phyloP scores from a whole-genome alignment of 345 rosid species.

The Rhizophora apiculata region DNA sequence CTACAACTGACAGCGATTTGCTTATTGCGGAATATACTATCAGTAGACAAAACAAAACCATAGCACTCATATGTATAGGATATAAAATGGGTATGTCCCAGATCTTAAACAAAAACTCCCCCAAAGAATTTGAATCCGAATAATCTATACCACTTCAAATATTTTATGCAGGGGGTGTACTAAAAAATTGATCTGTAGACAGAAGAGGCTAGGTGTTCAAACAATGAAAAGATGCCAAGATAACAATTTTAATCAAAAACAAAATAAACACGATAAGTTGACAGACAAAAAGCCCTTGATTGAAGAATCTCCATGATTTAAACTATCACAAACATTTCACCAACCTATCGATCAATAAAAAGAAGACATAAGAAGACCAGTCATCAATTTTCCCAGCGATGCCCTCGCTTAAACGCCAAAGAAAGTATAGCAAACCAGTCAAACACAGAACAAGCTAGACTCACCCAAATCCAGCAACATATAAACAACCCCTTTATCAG shows the following conservation, averaged over 20 bases:
- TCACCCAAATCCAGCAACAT: neutral
- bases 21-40: neutral
- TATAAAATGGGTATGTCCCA: neutral
- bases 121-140: too few species aligned
- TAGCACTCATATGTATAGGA: neutral
- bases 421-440: too few species aligned
- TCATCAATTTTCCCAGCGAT: too few species aligned
- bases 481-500: neutral
- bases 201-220: neutral
- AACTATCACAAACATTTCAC: neutral
- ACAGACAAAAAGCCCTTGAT: constrained; percentile 2
- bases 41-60: constrained; percentile 1
- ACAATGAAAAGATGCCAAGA: constrained; percentile 1
- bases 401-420: too few species aligned
- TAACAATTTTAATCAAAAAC: neutral
- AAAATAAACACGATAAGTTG: constrained; percentile 6
- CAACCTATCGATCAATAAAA: too few species aligned
- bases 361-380: too few species aligned
- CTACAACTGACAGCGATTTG: neutral
- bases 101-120: too few species aligned
- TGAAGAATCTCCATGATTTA: constrained; percentile 9
- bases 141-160: neutral
- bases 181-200: neutral
- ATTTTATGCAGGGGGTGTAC: neutral
- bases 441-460: too few species aligned